Evolutionary conservation across 208 protist species (phyloP).

Genomic region (Trypanosoma scelopori): DNA sequence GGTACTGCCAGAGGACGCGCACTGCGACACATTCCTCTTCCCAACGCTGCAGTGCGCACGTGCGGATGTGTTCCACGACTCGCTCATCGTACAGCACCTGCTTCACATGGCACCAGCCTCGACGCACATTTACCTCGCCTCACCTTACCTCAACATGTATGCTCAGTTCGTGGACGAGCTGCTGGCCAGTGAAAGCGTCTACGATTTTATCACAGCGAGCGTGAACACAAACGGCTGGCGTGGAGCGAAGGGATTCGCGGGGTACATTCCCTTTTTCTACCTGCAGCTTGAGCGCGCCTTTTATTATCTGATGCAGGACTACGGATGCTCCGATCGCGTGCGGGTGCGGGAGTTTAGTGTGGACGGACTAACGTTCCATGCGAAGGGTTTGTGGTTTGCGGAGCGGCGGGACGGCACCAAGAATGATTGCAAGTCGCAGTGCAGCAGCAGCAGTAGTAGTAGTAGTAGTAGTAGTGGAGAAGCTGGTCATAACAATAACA

Average conservation of each 20-base stretch:
- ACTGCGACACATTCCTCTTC: constrained; percentile 70
- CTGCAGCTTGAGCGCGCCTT: constrained; percentile 79
- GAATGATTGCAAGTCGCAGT: neutral
- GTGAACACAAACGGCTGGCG: constrained; percentile 78
- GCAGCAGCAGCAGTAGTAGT: neutral
- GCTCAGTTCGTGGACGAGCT: constrained; percentile 56
- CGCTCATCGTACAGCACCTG: constrained; percentile 45
- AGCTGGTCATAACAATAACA: no score
- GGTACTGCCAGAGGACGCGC: constrained; percentile 23
- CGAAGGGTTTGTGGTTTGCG: constrained; percentile 81
- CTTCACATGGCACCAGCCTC: constrained; percentile 34
- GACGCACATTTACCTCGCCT: constrained; percentile 68
- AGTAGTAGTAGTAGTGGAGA: constrained; percentile 6
- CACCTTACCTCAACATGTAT: constrained; percentile 88
- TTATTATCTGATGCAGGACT: constrained; percentile 63
- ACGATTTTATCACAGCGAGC: constrained; percentile 75
- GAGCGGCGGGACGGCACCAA: constrained; percentile 10
- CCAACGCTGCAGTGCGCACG: constrained; percentile 77
- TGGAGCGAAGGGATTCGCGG: constrained; percentile 57
- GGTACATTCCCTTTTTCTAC: constrained; percentile 83
- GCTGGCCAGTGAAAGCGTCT: constrained; percentile 22
- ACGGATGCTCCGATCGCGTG: constrained; percentile 51
- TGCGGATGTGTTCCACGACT: constrained; percentile 68
- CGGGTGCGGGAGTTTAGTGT: constrained; percentile 62
- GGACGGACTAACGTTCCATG: constrained; percentile 78